Evolutionary conservation across 495 filamentous ascomycete species (phyloP).

Genomic region (Penicillium angulare): DNA sequence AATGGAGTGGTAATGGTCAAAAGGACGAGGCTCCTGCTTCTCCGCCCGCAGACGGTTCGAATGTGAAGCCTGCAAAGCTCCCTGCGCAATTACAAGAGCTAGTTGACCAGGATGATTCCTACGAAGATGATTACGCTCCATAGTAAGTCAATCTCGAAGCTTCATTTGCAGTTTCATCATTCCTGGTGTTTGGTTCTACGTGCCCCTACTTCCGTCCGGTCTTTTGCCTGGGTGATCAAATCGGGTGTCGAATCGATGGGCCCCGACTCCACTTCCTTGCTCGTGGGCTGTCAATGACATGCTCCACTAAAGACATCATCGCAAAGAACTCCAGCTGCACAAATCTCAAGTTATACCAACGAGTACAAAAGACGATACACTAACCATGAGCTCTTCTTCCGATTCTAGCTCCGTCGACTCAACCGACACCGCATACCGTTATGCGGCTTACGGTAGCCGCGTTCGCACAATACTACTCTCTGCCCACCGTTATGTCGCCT

Average conservation of each 20-base stretch:
- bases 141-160: slow-evolving; percentile 62
- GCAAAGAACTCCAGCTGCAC: neutral
- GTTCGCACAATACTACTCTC: slow-evolving; percentile 85
- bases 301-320: neutral
- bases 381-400: slow-evolving; percentile 16
- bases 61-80: slow-evolving; percentile 65
- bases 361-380: slow-evolving; percentile 7
- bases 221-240: neutral
- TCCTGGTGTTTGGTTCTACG: neutral
- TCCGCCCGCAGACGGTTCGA: slow-evolving; percentile 28
- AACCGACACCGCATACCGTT: slow-evolving; percentile 81
- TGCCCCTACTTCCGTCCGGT: neutral
- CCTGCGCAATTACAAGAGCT: slow-evolving; percentile 69
- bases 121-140: slow-evolving; percentile 73
- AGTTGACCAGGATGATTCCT: slow-evolving; percentile 73
- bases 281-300: neutral
- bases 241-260: neutral
- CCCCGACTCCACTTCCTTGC: slow-evolving; percentile 2
- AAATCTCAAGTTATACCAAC: neutral
- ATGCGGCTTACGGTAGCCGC: slow-evolving; percentile 87
- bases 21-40: slow-evolving; percentile 25
- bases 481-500: slow-evolving; percentile 95
- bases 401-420: slow-evolving; percentile 66
- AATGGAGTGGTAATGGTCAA: slow-evolving; percentile 4
- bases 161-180: too few species aligned